Conservation (phyloP, 2,329 filamentous ascomycete genomes). For the Chaetoscypha palmicola region DNA sequence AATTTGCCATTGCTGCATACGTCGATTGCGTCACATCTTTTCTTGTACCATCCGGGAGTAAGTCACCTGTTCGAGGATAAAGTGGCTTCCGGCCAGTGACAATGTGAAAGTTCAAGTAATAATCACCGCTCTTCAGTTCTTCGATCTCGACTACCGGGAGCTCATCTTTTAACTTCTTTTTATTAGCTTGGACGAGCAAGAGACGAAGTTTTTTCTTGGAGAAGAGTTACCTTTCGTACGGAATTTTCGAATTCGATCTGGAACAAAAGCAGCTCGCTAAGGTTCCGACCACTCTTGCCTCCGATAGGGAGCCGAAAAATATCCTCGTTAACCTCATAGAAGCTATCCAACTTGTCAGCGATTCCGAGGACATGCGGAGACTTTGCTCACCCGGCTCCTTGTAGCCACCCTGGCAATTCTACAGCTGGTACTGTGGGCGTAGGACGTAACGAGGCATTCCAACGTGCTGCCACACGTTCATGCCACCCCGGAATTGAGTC, state of each 20-base stretch:
- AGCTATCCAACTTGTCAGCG: conserved; percentile 18
- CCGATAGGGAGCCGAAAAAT: conserved; percentile 25
- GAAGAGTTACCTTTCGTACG: conserved; percentile 19
- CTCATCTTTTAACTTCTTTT: conserved; percentile 16
- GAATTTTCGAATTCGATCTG: conserved; percentile 20
- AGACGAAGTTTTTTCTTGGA: too few relatives aligned
- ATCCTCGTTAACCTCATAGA: conserved; percentile 27
- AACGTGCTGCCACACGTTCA: conserved; percentile 21
- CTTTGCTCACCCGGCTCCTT: conserved; percentile 26
- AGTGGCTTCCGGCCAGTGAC: conserved; percentile 28
- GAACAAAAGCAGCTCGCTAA: conserved; percentile 20
- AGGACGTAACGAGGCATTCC: conserved; percentile 24
- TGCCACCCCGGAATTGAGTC: conserved; percentile 24
- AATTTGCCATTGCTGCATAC: conserved; percentile 27
- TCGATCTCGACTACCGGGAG: conserved; percentile 16
- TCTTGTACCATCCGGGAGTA: conserved; percentile 22
- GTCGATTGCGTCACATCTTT: conserved; percentile 26
- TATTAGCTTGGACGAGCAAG: too few relatives aligned
- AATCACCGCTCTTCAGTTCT: conserved; percentile 18
- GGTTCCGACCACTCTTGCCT: conserved; percentile 15
- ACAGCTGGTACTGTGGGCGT: conserved; percentile 25
- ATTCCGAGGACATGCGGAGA: background rate
- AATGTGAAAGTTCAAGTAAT: conserved; percentile 27
- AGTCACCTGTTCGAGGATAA: conserved; percentile 22
- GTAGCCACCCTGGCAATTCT: conserved; percentile 26